These are phyloP conservation scores for Wickerhamiella sorbophila DNA, from an alignment of 805 yeast species.

Conservation along the genomic window DNA sequence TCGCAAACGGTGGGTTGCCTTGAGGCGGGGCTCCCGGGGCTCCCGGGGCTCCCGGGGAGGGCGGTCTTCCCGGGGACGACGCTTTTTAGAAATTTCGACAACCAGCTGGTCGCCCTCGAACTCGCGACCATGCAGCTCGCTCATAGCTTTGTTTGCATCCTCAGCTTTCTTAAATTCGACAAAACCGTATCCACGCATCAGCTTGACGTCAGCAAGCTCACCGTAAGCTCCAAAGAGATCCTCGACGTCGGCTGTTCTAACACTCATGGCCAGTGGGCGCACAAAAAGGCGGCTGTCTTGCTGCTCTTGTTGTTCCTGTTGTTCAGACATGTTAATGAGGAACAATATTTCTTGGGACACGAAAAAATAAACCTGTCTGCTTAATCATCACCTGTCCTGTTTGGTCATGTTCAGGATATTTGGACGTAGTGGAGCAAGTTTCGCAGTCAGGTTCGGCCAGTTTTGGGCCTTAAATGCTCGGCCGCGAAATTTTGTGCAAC, in stretches of 20 bases:
- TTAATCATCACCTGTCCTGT: too few relatives aligned
- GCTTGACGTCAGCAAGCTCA: constrained; percentile 38
- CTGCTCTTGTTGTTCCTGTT: not conserved
- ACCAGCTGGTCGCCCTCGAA: constrained; percentile 24
- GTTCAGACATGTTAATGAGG: not conserved
- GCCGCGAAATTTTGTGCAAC: too few relatives aligned
- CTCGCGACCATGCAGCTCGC: constrained; percentile 32
- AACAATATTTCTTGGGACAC: not conserved
- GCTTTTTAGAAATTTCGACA: constrained; percentile 24
- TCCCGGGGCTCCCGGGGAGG: constrained; percentile 16
- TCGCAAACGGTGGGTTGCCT: constrained; percentile 18
- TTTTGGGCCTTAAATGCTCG: too few relatives aligned
- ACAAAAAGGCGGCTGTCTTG: constrained; percentile 16
- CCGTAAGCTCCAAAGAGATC: constrained; percentile 38
- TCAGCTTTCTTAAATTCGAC: constrained; percentile 43
- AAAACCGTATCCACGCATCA: constrained; percentile 52
- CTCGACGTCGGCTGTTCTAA: constrained; percentile 30
- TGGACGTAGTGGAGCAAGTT: not conserved
- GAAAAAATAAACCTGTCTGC: not conserved
- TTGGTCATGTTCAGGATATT: not conserved
- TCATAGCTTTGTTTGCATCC: constrained; percentile 50
- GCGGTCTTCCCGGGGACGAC: constrained; percentile 18
- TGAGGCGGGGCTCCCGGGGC: constrained; percentile 14
- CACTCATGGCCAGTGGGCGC: constrained; percentile 17
- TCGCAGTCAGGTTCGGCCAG: not conserved